phyloP scores from a whole-genome alignment of 2,329 filamentous ascomycete genomes.

The Dendrostoma leiphaemia region DNA sequence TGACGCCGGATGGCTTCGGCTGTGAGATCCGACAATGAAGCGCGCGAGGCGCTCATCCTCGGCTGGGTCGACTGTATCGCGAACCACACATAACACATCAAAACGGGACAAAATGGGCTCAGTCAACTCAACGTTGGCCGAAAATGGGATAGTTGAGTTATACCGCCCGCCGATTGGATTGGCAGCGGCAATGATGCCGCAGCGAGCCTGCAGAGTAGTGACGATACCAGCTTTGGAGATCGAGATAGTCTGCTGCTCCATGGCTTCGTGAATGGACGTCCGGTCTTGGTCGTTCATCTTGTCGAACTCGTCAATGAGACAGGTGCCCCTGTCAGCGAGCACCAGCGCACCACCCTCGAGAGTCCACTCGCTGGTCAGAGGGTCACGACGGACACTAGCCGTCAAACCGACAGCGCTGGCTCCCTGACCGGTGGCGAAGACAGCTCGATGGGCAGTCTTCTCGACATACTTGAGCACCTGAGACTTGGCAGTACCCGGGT shows the following conservation, averaged over 20 bases:
- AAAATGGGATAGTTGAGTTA: slow-evolving; percentile 94
- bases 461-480: slow-evolving; percentile 97
- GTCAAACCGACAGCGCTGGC: slow-evolving; percentile 97
- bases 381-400: slow-evolving; percentile 91
- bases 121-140: slow-evolving; percentile 92
- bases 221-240: slow-evolving; percentile 99
- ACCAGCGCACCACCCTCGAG: slow-evolving; percentile 94
- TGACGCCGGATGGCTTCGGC: slow-evolving; percentile 70
- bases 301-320: slow-evolving; percentile 97
- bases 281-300: slow-evolving; percentile 99
- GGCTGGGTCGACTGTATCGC: slow-evolving; percentile 87
- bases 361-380: slow-evolving; percentile 95
- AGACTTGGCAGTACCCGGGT: slow-evolving; percentile 96
- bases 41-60: slow-evolving; percentile 92
- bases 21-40: slow-evolving; percentile 94
- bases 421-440: slow-evolving; percentile 96
- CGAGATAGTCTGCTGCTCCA: slow-evolving; percentile 99
- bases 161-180: slow-evolving; percentile 96
- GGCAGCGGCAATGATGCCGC: slow-evolving; percentile 92
- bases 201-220: slow-evolving; percentile 92
- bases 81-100: slow-evolving; percentile 93
- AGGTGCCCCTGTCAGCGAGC: slow-evolving; percentile 90
- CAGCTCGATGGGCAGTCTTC: slow-evolving; percentile 93
- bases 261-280: slow-evolving; percentile 97
- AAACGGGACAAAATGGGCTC: slow-evolving; percentile 98